Conservation (phyloP, 1,284 basidiomycete species). For the Tylopilus sp. region DNA sequence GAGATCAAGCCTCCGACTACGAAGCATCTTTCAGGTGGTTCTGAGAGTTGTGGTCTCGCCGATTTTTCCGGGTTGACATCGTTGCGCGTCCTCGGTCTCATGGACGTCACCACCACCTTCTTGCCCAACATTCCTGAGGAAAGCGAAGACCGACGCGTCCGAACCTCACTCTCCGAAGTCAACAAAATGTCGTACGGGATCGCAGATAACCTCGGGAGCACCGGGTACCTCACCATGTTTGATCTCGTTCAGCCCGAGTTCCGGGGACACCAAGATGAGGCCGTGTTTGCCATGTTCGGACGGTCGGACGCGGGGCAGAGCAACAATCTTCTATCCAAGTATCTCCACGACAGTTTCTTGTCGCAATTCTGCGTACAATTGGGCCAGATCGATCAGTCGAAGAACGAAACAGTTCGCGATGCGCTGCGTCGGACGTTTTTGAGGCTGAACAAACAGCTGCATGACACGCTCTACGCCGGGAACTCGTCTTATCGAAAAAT, state of each 20-base stretch:
- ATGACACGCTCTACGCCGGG: slow-evolving; percentile 55
- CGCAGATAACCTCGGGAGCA: slow-evolving; percentile 85
- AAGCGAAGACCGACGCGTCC: slow-evolving; percentile 85
- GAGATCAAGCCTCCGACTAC: slow-evolving; percentile 66
- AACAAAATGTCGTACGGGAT: slow-evolving; percentile 97
- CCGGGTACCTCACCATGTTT: slow-evolving; percentile 82
- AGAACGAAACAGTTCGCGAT: slow-evolving; percentile 58
- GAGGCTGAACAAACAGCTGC: slow-evolving; percentile 75
- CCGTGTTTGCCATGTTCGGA: slow-evolving; percentile 97
- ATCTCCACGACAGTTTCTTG: slow-evolving; percentile 78
- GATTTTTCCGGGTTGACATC: slow-evolving; percentile 85
- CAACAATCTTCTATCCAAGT: slow-evolving; percentile 70
- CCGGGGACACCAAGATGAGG: slow-evolving; percentile 73
- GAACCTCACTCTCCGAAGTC: slow-evolving; percentile 88
- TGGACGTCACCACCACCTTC: slow-evolving; percentile 94
- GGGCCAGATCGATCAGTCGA: slow-evolving; percentile 32
- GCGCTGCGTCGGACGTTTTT: slow-evolving; percentile 86
- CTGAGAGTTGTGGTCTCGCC: slow-evolving; percentile 47
- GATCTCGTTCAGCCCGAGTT: slow-evolving; percentile 93
- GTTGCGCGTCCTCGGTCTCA: slow-evolving; percentile 88
- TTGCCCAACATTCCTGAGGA: slow-evolving; percentile 83
- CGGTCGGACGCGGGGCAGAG: slow-evolving; percentile 63
- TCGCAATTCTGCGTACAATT: slow-evolving; percentile 60
- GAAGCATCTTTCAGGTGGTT: slow-evolving; percentile 19
- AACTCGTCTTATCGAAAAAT: slow-evolving; percentile 55